Evolutionary conservation across 2,329 filamentous ascomycete species (phyloP).

Genomic region (Eutypella sp.): DNA sequence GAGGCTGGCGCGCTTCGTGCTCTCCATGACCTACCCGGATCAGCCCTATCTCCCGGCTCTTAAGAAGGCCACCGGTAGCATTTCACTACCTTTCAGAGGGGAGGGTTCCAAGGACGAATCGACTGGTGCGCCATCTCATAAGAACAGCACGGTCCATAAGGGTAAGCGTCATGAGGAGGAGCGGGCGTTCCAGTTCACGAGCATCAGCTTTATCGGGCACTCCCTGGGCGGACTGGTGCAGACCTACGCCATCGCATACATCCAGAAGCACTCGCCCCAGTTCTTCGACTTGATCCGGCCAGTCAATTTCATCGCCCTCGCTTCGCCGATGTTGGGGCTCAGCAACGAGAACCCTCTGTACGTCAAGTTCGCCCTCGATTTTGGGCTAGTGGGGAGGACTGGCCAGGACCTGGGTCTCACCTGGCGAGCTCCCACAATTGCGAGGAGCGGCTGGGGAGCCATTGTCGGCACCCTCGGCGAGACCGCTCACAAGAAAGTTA

Average conservation of each 20-base stretch:
- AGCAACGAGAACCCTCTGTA: conserved; percentile 98
- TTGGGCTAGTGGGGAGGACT: conserved; percentile 91
- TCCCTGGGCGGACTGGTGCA: conserved; percentile 87
- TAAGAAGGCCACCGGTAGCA: conserved; percentile 43
- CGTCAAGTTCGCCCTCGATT: conserved; percentile 93
- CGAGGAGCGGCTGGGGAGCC: conserved; percentile 81
- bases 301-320: conserved; percentile 84
- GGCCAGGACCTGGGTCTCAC: conserved; percentile 92
- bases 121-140: conserved; percentile 48
- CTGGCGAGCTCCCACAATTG: conserved; percentile 84
- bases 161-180: conserved; percentile 27
- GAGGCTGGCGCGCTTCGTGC: conserved; percentile 82
- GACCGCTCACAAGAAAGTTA: conserved; percentile 56
- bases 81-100: conserved; percentile 34
- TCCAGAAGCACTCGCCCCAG: conserved; percentile 87
- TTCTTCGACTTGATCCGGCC: conserved; percentile 86
- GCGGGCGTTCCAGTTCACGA: conserved; percentile 76
- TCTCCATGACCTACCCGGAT: conserved; percentile 88
- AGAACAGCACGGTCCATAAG: conserved; percentile 56
- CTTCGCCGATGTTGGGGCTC: conserved; percentile 81
- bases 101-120: conserved; percentile 36
- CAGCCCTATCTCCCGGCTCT: conserved; percentile 74
- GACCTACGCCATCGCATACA: conserved; percentile 92
- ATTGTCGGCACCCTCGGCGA: conserved; percentile 77
- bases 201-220: conserved; percentile 92